These are phyloP conservation scores for Penicillium vulpinum DNA, from an alignment of 2,329 filamentous ascomycete species.

Conservation along the genomic window DNA sequence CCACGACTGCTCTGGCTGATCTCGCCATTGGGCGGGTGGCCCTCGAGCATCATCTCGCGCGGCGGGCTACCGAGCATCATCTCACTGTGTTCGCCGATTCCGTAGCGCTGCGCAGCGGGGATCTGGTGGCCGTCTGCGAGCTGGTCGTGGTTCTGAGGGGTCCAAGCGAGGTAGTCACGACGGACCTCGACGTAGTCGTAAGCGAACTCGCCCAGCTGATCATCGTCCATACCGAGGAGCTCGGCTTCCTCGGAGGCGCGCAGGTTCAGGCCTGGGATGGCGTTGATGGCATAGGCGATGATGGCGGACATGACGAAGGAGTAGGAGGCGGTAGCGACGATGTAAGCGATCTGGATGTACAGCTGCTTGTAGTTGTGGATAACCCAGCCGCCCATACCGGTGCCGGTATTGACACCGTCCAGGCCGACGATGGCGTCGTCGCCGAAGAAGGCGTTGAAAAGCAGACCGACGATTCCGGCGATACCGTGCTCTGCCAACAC, in stretches of 20 bases:
- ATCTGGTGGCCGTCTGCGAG: slow-evolving; percentile 53
- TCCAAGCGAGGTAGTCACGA: slow-evolving; percentile 54
- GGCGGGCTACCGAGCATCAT: slow-evolving; percentile 60
- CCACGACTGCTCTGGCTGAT: slow-evolving; percentile 34
- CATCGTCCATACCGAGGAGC: slow-evolving; percentile 62
- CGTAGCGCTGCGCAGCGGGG: slow-evolving; percentile 60
- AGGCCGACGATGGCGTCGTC: slow-evolving; percentile 72
- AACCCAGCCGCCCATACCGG: slow-evolving; percentile 64
- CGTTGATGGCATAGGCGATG: slow-evolving; percentile 70
- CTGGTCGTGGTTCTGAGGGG: slow-evolving; percentile 46
- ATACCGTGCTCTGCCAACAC: slow-evolving; percentile 88
- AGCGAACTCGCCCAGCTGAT: slow-evolving; percentile 54
- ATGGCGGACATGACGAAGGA: slow-evolving; percentile 67
- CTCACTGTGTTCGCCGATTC: slow-evolving; percentile 60
- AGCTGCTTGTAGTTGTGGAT: slow-evolving; percentile 70
- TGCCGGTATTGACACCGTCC: slow-evolving; percentile 61
- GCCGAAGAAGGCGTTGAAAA: slow-evolving; percentile 75
- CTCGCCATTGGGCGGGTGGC: slow-evolving; percentile 25
- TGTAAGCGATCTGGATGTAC: slow-evolving; percentile 69
- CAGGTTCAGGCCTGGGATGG: slow-evolving; percentile 68
- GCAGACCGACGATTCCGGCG: slow-evolving; percentile 77
- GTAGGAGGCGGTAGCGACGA: slow-evolving; percentile 64
- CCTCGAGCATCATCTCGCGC: slow-evolving; percentile 27
- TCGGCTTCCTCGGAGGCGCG: slow-evolving; percentile 68
- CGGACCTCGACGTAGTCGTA: slow-evolving; percentile 56